Evolutionary conservation across 441 rosid species (phyloP).

Genomic region (Biscutella laevigata): DNA sequence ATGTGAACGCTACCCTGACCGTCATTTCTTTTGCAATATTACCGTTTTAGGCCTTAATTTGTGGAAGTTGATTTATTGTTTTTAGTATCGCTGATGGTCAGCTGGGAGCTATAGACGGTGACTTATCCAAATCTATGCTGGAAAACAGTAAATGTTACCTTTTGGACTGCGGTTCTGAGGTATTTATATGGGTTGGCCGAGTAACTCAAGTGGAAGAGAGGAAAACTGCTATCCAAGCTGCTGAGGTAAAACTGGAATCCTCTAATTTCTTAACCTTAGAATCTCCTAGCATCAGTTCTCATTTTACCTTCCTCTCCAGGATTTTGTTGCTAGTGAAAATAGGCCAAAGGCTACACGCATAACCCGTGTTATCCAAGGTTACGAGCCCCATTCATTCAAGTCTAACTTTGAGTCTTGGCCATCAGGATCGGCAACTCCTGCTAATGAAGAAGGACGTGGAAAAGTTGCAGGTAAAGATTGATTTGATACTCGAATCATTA

Average conservation of each 20-base stretch:
- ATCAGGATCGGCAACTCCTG: slow-evolving; percentile 67
- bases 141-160: slow-evolving; percentile 84
- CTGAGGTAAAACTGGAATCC: slow-evolving; percentile 53
- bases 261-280: slow-evolving; percentile 6
- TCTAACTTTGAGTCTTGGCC: slow-evolving; percentile 97
- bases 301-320: slow-evolving; percentile 46
- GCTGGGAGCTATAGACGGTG: slow-evolving; percentile 57
- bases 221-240: slow-evolving; percentile 68
- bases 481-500: slow-evolving; percentile 18
- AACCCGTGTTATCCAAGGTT: slow-evolving; percentile 87
- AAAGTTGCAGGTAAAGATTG: slow-evolving; percentile 78
- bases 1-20: not conserved
- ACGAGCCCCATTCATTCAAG: slow-evolving; percentile 88
- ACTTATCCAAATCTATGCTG: slow-evolving; percentile 69
- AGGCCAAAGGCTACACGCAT: slow-evolving; percentile 80
- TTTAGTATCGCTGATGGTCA: slow-evolving; percentile 61
- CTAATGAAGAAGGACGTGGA: slow-evolving; percentile 95
- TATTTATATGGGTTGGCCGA: slow-evolving; percentile 98
- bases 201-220: slow-evolving; percentile 93
- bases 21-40: not conserved
- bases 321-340: slow-evolving; percentile 61
- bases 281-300: slow-evolving; percentile 21
- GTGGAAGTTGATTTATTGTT: not conserved
- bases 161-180: slow-evolving; percentile 80
- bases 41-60: not conserved